A percentile compares a stretch with the other conserved stretches of the same genome.
These are phyloP conservation scores for Ustilago hordei DNA, from an alignment of 1,284 basidiomycete species.

Conservation along the genomic window DNA sequence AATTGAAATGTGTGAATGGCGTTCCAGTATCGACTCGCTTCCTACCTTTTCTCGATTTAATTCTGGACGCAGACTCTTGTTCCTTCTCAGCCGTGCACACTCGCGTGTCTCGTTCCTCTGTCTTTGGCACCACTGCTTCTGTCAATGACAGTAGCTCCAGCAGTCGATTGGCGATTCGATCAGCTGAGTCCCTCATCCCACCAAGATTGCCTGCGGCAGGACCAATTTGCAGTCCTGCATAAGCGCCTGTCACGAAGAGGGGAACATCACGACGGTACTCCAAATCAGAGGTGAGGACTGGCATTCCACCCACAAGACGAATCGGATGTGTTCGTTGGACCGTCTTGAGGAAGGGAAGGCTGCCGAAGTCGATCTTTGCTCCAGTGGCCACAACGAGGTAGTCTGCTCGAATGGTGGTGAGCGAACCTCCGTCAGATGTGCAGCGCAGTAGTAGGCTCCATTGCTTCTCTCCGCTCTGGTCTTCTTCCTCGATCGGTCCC, in stretches of 20 bases:
- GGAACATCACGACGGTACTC: conserved; percentile 64
- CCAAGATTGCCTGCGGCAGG: conserved; percentile 69
- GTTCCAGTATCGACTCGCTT: neutral
- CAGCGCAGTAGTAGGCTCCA: conserved; percentile 47
- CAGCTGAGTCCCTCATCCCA: conserved; percentile 69
- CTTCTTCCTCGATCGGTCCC: neutral
- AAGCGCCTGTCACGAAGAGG: conserved; percentile 68
- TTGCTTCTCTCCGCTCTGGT: conserved; percentile 1
- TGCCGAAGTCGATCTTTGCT: conserved; percentile 48
- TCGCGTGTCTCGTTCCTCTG: neutral
- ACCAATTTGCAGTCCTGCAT: conserved; percentile 65
- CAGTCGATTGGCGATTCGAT: conserved; percentile 66
- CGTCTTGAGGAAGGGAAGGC: conserved; percentile 57
- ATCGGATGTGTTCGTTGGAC: conserved; percentile 52
- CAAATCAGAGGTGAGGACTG: conserved; percentile 66
- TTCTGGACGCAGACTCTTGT: neutral
- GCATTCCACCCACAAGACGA: conserved; percentile 64
- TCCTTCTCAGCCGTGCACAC: neutral
- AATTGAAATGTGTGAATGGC: conserved; percentile 46
- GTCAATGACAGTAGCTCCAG: conserved; percentile 30
- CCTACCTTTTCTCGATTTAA: neutral
- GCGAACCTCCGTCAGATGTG: conserved; percentile 6
- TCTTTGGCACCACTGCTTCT: conserved; percentile 15
- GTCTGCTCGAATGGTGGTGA: conserved; percentile 26
- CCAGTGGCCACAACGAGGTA: conserved; percentile 68